Evolutionary conservation across 345 rosid genomes (phyloP).

Genomic region (Linum usitatissimum): DNA sequence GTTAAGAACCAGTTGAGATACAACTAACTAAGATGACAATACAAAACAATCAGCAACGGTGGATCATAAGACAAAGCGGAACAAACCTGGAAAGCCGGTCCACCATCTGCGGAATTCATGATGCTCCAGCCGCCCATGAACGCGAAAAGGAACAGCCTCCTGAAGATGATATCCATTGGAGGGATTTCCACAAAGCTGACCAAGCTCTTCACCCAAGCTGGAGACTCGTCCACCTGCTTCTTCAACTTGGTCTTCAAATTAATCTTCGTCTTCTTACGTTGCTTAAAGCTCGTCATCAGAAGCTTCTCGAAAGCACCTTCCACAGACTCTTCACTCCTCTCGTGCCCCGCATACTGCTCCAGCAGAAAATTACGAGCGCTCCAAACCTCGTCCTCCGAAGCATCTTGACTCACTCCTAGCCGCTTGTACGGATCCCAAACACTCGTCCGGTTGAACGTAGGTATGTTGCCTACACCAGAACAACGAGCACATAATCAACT

Average conservation of each 20-base stretch:
- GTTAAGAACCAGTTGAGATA: background rate
- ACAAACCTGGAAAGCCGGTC: slow-evolving; percentile 98
- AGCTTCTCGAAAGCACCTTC: slow-evolving; percentile 96
- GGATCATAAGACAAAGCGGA: background rate
- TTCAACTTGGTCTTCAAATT: slow-evolving; percentile 71
- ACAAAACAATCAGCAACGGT: background rate
- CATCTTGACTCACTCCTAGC: slow-evolving; percentile 62
- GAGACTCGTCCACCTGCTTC: slow-evolving; percentile 95
- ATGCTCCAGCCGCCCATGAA: slow-evolving; percentile 99
- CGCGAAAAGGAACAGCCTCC: slow-evolving; percentile 89
- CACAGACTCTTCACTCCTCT: slow-evolving; percentile 82
- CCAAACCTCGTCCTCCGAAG: slow-evolving; percentile 96
- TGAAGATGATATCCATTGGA: slow-evolving; percentile 62
- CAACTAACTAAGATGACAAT: background rate
- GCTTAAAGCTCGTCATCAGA: slow-evolving; percentile 62
- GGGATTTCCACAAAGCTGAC: slow-evolving; percentile 80
- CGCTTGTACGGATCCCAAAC: slow-evolving; percentile 93
- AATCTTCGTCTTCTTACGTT: slow-evolving; percentile 76
- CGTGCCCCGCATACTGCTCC: slow-evolving; percentile 79
- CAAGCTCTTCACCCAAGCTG: slow-evolving; percentile 72
- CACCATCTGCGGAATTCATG: slow-evolving; percentile 92
- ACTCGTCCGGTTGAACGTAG: slow-evolving; percentile 52
- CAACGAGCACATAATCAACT: background rate
- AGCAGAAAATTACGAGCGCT: slow-evolving; percentile 88
- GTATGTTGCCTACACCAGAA: slow-evolving; percentile 40